Base-by-base conservation (phyloP, 176 grass and related monocot genomes). In the Pontederia paniculata region DNA sequence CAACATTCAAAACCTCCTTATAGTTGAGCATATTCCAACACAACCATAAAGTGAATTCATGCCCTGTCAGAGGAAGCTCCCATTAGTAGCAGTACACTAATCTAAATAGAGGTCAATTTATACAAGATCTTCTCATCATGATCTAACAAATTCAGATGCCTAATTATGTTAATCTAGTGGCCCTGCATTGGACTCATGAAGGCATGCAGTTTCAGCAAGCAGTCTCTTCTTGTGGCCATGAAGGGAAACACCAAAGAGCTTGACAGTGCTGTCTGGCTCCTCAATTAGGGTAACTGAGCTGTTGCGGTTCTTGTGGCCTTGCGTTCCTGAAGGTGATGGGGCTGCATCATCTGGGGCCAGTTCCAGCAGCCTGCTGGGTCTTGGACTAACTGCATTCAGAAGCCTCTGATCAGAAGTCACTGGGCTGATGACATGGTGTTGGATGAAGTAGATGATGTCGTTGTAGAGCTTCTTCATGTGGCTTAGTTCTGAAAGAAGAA, bases 391-490 rank as follows among this genome's bases (percentile, higher is more conserved):
- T 14, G 42, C 65, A 9, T 21, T 17, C 16, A 9, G 7, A 60
- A 21, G 25, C 63, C 52, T 72, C 71, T 76, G 64, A 65, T 76
- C 76, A 28, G 71, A 9, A 21, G 77, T 21, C 18, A 78, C 71
- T 9, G 89, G 58, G 7, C 28, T 37, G 50, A 68, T 75, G 59
- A 89, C 82, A 70, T 96, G 85, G 65, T 83, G 86, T 70, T 96
- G 85, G 54, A 96, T 69, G 79, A 96, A 96, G 82, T 82, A 80
- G 68, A 96, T 81, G 71, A 96, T 86, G 79, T 89, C 90, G 67
- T 78, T 86, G 73, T 96, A 96, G 41, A 96, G 85, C 76, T 83
- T 96, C 79, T 89, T 96, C 90, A 86, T 96, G 79, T 83, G 90
- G 9, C 82, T 73, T 54, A 96, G 82, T 71, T 96, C 85, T 48